Evolutionary conservation across 306 rosid genomes (phyloP).

Genomic region (Malus fusca): DNA sequence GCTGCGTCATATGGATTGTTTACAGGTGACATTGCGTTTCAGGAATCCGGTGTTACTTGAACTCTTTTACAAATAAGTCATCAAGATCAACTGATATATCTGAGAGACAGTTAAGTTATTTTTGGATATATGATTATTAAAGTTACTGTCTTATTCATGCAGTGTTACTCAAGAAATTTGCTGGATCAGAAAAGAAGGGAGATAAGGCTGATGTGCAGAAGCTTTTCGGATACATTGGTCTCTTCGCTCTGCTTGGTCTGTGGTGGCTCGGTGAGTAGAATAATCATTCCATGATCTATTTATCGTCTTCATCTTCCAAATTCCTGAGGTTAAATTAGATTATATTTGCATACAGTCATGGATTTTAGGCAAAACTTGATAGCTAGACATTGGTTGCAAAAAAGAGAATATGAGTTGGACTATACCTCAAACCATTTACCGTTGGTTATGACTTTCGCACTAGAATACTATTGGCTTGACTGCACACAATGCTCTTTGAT

Average conservation of each 20-base stretch:
- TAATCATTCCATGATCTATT: neutral
- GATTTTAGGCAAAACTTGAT: neutral
- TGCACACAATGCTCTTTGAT: neutral
- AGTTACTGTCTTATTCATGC: conserved; percentile 12
- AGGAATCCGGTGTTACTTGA: neutral
- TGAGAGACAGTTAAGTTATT: neutral
- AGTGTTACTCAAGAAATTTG: conserved; percentile 65
- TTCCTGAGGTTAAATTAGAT: neutral
- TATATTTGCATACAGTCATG: neutral
- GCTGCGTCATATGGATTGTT: conserved; percentile 58
- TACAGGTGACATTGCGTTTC: conserved; percentile 37
- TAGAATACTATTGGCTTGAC: neutral
- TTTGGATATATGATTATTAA: neutral
- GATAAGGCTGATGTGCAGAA: conserved; percentile 62
- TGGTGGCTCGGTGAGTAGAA: conserved; percentile 74
- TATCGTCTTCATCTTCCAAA: neutral
- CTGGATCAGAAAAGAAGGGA: conserved; percentile 63
- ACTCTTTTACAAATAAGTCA: neutral
- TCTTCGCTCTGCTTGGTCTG: conserved; percentile 57
- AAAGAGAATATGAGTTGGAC: neutral
- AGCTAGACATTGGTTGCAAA: neutral
- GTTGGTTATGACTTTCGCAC: neutral
- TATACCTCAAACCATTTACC: neutral
- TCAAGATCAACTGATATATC: neutral
- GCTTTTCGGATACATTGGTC: conserved; percentile 68